Percentiles rank a stretch among this genome's conserved stretches.
Conservation (phyloP, 2,329 filamentous ascomycete genomes). For the Alternaria incomplexa region DNA sequence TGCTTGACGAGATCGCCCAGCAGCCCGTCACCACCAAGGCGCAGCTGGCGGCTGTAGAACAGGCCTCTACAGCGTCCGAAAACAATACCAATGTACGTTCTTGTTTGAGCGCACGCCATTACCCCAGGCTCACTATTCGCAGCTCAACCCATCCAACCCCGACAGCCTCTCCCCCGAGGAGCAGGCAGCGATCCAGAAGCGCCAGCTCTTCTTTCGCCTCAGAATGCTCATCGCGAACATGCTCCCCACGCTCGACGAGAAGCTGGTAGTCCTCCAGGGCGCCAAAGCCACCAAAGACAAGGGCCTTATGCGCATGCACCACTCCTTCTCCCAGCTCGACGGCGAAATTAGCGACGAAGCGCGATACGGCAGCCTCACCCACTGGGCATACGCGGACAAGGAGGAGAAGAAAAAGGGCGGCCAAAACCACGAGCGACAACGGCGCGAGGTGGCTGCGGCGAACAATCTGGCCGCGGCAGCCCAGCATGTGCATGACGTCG, state of each 20-base stretch:
- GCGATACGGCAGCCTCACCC: conserved; percentile 85
- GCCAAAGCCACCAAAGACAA: conserved; percentile 88
- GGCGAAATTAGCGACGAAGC: conserved; percentile 93
- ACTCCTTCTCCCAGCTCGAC: conserved; percentile 85
- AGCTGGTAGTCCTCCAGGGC: conserved; percentile 94
- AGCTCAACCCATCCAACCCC: conserved; percentile 37
- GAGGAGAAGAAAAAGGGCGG: conserved; percentile 63
- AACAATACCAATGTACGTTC: conserved; percentile 50
- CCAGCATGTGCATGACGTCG: conserved; percentile 77
- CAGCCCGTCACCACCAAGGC: conserved; percentile 52
- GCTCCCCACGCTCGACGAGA: conserved; percentile 91
- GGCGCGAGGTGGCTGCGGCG: conserved; percentile 77
- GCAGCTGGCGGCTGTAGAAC: conserved; percentile 31
- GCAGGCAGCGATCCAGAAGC: conserved; percentile 66
- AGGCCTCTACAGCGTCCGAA: conserved; percentile 43
- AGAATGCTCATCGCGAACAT: conserved; percentile 81
- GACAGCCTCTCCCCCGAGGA: conserved; percentile 40
- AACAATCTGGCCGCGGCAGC: conserved; percentile 73
- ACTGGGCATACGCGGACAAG: conserved; percentile 95
- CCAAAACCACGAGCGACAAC: conserved; percentile 73
- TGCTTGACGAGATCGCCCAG: conserved; percentile 68
- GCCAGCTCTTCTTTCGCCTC: conserved; percentile 78
- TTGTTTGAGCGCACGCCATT: conserved; percentile 33
- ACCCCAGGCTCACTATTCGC: conserved; percentile 26
- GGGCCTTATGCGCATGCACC: conserved; percentile 83